Evolutionary conservation across 352 stramenopile genomes (phyloP).

Genomic region (Pythium graminicola): DNA sequence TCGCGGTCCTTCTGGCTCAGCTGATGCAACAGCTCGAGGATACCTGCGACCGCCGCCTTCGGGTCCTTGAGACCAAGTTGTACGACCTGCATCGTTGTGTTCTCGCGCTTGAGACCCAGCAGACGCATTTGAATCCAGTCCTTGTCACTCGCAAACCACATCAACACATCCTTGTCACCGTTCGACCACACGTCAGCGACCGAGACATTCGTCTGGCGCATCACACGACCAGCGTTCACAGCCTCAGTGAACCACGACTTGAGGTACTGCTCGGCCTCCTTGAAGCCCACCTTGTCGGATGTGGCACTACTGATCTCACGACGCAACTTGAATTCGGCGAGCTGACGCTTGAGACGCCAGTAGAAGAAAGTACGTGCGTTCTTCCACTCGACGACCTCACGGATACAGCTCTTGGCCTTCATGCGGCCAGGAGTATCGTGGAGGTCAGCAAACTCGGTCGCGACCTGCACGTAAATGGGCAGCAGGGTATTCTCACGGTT

Average conservation of each 20-base stretch:
- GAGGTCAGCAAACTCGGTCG: conserved; percentile 99
- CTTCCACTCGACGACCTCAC: conserved; percentile 94
- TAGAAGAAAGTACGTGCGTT: conserved; percentile 97
- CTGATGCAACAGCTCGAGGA: conserved; percentile 78
- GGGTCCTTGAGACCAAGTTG: conserved; percentile 68
- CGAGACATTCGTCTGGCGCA: conserved; percentile 52
- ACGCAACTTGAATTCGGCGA: conserved; percentile 94
- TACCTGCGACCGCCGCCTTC: conserved; percentile 77
- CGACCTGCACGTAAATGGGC: conserved; percentile 97
- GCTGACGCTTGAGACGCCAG: conserved; percentile 95
- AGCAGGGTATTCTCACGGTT: conserved; percentile 90
- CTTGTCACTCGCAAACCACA: conserved; percentile 75
- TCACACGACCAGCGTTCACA: conserved; percentile 66
- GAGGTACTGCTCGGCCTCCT: conserved; percentile 51
- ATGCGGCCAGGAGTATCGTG: conserved; percentile 99
- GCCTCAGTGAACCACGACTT: conserved; percentile 79
- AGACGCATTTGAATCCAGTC: conserved; percentile 68
- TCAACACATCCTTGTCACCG: conserved; percentile 73
- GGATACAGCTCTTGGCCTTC: conserved; percentile 98
- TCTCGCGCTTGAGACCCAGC: conserved; percentile 47
- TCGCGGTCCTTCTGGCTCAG: conserved; percentile 82
- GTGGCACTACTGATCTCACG: conserved; percentile 42
- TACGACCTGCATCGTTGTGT: conserved; percentile 71
- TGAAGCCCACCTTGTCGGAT: conserved; percentile 37
- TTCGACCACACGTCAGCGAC: conserved; percentile 58